Evolutionary conservation across 2,329 filamentous ascomycete species (phyloP).

Genomic region (Microsporum audouinii): DNA sequence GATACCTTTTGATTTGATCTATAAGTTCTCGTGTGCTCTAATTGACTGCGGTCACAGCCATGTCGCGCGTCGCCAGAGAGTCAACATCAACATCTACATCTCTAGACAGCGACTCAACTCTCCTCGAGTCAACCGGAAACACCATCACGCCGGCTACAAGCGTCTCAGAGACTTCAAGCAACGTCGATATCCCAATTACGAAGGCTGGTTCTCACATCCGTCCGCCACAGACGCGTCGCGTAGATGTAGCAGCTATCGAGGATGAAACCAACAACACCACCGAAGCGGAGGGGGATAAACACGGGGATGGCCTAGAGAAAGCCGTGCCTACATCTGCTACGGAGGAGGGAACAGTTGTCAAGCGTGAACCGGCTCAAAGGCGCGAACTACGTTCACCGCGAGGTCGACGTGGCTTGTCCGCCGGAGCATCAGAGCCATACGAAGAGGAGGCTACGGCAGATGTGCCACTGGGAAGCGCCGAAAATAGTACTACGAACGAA

Average conservation of each 20-base stretch:
- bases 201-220: slow-evolving; percentile 7
- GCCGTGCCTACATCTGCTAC: neutral
- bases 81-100: slow-evolving; percentile 5
- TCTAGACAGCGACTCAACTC: slow-evolving; percentile 7
- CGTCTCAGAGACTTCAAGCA: slow-evolving; percentile 31
- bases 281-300: neutral
- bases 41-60: neutral
- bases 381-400: neutral
- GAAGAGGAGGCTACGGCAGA: neutral
- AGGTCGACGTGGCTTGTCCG: neutral
- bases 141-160: slow-evolving; percentile 35
- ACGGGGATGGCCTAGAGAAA: neutral
- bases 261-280: neutral
- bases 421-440: neutral
- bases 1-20: neutral
- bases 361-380: neutral
- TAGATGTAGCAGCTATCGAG: slow-evolving; percentile 30
- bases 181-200: slow-evolving; percentile 24
- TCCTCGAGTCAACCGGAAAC: slow-evolving; percentile 24
- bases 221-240: slow-evolving; percentile 28
- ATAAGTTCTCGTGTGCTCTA: neutral
- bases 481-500: neutral
- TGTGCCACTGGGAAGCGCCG: neutral
- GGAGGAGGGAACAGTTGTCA: neutral
- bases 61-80: slow-evolving; percentile 6